Evolutionary conservation across 768 basidiomycete species (phyloP).

Genomic region (Gymnopilus dilepis): DNA sequence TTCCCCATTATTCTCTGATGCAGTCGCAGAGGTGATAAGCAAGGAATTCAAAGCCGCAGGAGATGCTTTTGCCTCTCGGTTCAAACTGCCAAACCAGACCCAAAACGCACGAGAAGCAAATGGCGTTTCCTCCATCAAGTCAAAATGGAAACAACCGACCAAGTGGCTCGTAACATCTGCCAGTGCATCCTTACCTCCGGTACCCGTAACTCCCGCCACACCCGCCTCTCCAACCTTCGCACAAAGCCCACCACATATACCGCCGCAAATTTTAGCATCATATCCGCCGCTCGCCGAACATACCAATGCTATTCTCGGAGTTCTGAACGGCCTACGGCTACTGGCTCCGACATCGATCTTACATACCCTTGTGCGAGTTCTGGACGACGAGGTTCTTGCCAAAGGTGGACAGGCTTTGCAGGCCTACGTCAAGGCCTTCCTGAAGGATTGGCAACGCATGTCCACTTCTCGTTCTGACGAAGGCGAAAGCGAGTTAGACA

Average conservation of each 20-base stretch:
- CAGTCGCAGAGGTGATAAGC: constrained; percentile 62
- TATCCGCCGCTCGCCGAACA: constrained; percentile 78
- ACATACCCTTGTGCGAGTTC: constrained; percentile 47
- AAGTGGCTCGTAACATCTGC: constrained; percentile 54
- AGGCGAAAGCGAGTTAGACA: constrained; percentile 26
- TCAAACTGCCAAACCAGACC: constrained; percentile 27
- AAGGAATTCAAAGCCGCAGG: constrained; percentile 53
- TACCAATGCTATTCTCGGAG: constrained; percentile 73
- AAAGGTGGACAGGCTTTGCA: constrained; percentile 51
- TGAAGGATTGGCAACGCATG: constrained; percentile 7
- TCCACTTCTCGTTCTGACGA: constrained; percentile 18
- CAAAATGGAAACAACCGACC: constrained; percentile 43
- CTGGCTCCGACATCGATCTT: constrained; percentile 74
- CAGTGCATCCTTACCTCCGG: constrained; percentile 33
- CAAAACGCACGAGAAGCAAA: constrained; percentile 20
- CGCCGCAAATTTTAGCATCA: constrained; percentile 72
- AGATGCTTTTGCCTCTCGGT: constrained; percentile 41
- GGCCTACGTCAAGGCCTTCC: constrained; percentile 43
- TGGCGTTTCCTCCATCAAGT: constrained; percentile 11
- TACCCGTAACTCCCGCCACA: constrained; percentile 30
- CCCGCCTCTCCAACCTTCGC: constrained; percentile 27
- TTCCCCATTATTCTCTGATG: constrained; percentile 65
- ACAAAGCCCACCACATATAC: constrained; percentile 57
- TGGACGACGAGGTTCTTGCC: constrained; percentile 56
- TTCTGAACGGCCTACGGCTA: constrained; percentile 82